phyloP scores from a whole-genome alignment of 495 filamentous ascomycete species.

The Neurospora cerealis region DNA sequence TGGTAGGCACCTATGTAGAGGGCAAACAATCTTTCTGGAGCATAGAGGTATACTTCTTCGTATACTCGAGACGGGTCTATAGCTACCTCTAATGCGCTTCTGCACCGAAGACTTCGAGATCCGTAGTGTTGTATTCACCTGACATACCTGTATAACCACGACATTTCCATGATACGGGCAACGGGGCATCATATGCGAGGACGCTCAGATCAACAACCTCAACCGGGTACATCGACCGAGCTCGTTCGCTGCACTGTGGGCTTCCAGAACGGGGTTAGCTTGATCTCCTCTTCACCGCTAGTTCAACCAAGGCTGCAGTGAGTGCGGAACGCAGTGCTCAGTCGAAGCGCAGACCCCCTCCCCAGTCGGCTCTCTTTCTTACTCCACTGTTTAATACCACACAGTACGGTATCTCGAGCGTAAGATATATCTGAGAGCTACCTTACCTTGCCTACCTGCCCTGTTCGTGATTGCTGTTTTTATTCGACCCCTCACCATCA shows the following conservation, averaged over 20 bases:
- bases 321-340: neutral
- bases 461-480: neutral
- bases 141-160: neutral
- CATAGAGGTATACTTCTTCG: neutral
- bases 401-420: neutral
- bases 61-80: neutral
- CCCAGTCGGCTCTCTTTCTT: neutral
- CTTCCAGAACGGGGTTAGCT: neutral
- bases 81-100: neutral
- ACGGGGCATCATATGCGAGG: neutral
- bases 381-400: neutral
- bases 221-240: neutral
- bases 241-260: neutral
- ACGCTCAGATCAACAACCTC: neutral
- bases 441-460: neutral
- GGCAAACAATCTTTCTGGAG: neutral
- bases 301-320: neutral
- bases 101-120: neutral
- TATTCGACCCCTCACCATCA: neutral
- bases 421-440: neutral
- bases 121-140: neutral
- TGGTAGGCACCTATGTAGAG: neutral
- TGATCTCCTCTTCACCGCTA: neutral
- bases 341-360: neutral
- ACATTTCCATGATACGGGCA: neutral